Percentiles rank a stretch among this genome's conserved stretches.
phyloP scores from a whole-genome alignment of 805 yeast genomes.

The Ogataea nakhonphanomensis region DNA sequence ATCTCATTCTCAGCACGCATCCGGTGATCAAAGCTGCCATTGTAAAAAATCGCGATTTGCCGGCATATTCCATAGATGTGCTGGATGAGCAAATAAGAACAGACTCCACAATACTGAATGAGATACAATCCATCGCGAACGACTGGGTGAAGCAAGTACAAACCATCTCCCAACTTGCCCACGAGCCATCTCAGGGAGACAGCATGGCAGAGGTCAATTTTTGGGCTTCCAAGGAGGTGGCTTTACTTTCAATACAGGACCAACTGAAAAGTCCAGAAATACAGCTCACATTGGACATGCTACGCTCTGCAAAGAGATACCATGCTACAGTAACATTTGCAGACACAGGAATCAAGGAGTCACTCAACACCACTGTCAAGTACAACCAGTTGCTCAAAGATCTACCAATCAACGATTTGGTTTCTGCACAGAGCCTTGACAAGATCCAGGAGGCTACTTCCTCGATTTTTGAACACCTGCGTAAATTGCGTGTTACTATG shows the following conservation, averaged over 20 bases:
- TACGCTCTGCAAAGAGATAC: constrained; percentile 70
- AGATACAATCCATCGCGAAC: constrained; percentile 66
- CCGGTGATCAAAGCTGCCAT: constrained; percentile 44
- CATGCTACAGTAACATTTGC: constrained; percentile 71
- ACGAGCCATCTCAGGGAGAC: constrained; percentile 53
- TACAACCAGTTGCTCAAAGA: constrained; percentile 65
- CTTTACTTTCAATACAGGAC: constrained; percentile 49
- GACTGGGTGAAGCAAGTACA: constrained; percentile 69
- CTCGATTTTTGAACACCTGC: constrained; percentile 57
- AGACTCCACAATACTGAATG: constrained; percentile 60
- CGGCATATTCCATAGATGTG: constrained; percentile 9
- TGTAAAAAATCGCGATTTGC: constrained; percentile 14
- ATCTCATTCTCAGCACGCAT: constrained; percentile 51
- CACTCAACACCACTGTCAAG: constrained; percentile 46
- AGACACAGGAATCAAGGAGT: constrained; percentile 64
- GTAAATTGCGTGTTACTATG: constrained; percentile 52
- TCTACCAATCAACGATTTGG: constrained; percentile 61
- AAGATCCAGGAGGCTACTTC: constrained; percentile 44
- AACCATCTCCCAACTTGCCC: constrained; percentile 48
- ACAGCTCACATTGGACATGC: constrained; percentile 51
- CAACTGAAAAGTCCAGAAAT: constrained; percentile 59
- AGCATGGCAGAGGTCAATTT: constrained; percentile 66
- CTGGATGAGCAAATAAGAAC: constrained; percentile 32
- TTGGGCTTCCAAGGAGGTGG: constrained; percentile 71
- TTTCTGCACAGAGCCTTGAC: constrained; percentile 42